These are phyloP conservation scores for Suillus placidus DNA, from an alignment of 768 basidiomycete species.

Conservation along the genomic window DNA sequence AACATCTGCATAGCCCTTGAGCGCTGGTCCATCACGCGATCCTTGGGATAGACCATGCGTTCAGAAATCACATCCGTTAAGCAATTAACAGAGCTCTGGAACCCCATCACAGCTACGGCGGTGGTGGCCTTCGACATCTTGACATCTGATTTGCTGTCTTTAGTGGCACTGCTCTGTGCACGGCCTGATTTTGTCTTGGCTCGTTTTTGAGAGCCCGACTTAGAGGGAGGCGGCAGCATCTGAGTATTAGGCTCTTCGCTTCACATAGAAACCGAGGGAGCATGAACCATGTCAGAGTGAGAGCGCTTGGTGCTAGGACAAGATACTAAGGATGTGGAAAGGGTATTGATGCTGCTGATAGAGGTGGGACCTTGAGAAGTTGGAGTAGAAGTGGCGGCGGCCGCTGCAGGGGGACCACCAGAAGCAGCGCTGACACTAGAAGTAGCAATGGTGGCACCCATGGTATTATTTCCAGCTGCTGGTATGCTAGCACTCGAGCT, in stretches of 20 bases:
- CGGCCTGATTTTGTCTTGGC: neutral
- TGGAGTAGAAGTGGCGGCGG: neutral
- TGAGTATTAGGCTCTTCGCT: neutral
- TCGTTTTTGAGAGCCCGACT: neutral
- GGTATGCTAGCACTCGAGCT: neutral
- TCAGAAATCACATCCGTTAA: no score
- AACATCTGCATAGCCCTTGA: no score
- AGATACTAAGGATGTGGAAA: no score
- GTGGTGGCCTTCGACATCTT: neutral
- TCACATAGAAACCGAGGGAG: neutral
- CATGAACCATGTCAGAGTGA: neutral
- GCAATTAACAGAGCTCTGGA: no score
- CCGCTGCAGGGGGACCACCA: neutral
- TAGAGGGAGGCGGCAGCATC: neutral
- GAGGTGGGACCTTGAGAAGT: neutral
- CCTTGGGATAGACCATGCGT: no score
- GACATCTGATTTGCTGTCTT: neutral
- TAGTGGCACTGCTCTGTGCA: neutral
- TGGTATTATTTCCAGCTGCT: neutral
- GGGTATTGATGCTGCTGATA: neutral
- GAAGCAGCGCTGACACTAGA: no score
- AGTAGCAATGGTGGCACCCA: no score
- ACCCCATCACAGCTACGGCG: neutral
- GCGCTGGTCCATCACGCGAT: no score
- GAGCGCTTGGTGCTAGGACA: no score